Evolutionary conservation across 2,329 filamentous ascomycete genomes (phyloP), one percentile per base, ranked within the genome.

Genomic region (Trichoderma arundinaceum): DNA sequence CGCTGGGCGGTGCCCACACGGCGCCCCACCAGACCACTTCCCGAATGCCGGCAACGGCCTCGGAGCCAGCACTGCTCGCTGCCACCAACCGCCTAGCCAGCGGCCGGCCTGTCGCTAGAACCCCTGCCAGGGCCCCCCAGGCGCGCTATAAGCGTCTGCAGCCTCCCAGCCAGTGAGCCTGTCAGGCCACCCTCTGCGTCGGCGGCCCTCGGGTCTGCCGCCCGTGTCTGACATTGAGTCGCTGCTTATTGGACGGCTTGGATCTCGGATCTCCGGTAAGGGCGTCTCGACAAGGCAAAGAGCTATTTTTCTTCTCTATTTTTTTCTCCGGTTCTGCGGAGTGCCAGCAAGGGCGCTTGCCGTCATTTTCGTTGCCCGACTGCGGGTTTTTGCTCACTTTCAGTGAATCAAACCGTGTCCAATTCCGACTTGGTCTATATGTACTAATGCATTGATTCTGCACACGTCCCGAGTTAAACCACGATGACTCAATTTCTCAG

Each of bases 211-310:
- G 46, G 46, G 22, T 63, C 49, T 7, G 35, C 17, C 17, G 33
- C 15, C n/a, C 17, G 33, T 38, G 57, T 64, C 68, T 65, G 49
- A 59, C 68, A 70, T 65, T 69, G 51, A 19, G 62, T 51, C 10
- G 13, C 12, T 33, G 13, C 46, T 22, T 19, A 71, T 71, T 69
- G 68, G 69, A 48, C 28, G 10, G 13, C n/a, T 13, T 39, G 44
- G n/a, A 58, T 49, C 32, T 67, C 66, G 61, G 51, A 52, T 39
- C 46, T 17, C 35, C 58, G 58, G 46, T 61, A 39, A 22, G 33
- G 52, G 17, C 52, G 15, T n/a, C 22, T 39, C 9, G 35, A 22
- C 19, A 32, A 52, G 38, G 51, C 3, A 1, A 33, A 54, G 51
- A n/a, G 17, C 51, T 54, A 17, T 54, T 44, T 35, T 46, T 56